Evolutionary conservation across 306 rosid genomes (phyloP).

Genomic region (Vachellia pachyceras): DNA sequence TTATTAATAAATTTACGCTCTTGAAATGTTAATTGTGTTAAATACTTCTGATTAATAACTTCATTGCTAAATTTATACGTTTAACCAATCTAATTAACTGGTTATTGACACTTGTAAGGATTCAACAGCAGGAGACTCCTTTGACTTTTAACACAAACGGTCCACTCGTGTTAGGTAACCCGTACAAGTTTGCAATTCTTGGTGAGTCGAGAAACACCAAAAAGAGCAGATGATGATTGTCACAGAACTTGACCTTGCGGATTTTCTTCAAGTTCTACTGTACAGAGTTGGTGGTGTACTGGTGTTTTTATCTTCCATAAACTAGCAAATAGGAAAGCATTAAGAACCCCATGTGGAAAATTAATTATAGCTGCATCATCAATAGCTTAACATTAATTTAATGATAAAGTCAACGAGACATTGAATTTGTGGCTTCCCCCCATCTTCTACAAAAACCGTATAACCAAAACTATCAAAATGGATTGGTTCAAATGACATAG

Average conservation of each 20-base stretch:
- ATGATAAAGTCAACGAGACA: conserved; percentile 37
- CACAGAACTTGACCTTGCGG: conserved; percentile 74
- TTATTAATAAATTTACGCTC: no score
- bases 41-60: no score
- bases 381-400: not conserved
- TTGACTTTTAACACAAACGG: conserved; percentile 54
- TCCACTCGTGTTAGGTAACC: conserved; percentile 63
- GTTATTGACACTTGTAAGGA: conserved; percentile 15
- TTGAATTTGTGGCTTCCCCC: conserved; percentile 21
- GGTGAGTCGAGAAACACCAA: not conserved
- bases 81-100: not conserved
- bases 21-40: no score
- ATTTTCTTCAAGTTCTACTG: conserved; percentile 35
- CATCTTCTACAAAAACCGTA: not conserved
- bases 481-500: not conserved
- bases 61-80: no score
- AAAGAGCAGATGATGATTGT: conserved; percentile 59
- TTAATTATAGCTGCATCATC: not conserved
- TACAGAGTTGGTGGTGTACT: conserved; percentile 58
- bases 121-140: conserved; percentile 37
- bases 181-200: not conserved
- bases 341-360: conserved; percentile 1
- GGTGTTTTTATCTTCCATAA: conserved; percentile 36
- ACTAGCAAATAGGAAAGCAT: not conserved
- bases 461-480: not conserved